Percentiles rank a stretch among this genome's conserved stretches.
phyloP scores from a whole-genome alignment of 352 stramenopile species.

The Stramenopiles sp. region DNA sequence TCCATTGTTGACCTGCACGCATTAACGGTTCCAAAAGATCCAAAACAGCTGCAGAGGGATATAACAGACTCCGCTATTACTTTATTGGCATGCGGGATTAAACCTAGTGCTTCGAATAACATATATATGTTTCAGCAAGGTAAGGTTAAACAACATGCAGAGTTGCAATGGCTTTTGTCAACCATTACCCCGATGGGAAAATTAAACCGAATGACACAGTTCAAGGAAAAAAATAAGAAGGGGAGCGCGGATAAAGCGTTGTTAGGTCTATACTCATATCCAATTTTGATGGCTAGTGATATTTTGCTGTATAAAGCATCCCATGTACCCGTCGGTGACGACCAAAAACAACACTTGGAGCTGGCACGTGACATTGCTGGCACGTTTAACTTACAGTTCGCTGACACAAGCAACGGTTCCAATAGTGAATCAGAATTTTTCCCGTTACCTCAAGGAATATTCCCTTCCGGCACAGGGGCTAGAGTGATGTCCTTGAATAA shows the following conservation, averaged over 20 bases:
- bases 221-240: constrained; percentile 84
- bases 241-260: constrained; percentile 29
- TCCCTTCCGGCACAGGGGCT: constrained; percentile 31
- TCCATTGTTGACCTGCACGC: constrained; percentile 91
- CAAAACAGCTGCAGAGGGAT: constrained; percentile 52
- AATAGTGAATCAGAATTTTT: constrained; percentile 15
- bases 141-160: constrained; percentile 48
- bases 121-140: constrained; percentile 17
- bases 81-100: constrained; percentile 76
- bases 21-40: constrained; percentile 87
- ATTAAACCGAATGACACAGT: constrained; percentile 98
- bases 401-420: background rate
- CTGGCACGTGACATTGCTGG: constrained; percentile 85
- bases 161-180: constrained; percentile 89
- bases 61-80: constrained; percentile 71
- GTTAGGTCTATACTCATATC: constrained; percentile 88
- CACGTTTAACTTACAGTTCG: constrained; percentile 88
- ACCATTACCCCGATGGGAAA: constrained; percentile 90
- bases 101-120: constrained; percentile 29
- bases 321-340: constrained; percentile 88
- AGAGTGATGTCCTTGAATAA: constrained; percentile 92
- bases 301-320: constrained; percentile 94
- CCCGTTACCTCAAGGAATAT: constrained; percentile 11
- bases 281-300: constrained; percentile 94
- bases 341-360: constrained; percentile 94